These are phyloP conservation scores for Trichocomaceae sp. DNA, from an alignment of 2,329 filamentous ascomycete genomes.

Conservation along the genomic window DNA sequence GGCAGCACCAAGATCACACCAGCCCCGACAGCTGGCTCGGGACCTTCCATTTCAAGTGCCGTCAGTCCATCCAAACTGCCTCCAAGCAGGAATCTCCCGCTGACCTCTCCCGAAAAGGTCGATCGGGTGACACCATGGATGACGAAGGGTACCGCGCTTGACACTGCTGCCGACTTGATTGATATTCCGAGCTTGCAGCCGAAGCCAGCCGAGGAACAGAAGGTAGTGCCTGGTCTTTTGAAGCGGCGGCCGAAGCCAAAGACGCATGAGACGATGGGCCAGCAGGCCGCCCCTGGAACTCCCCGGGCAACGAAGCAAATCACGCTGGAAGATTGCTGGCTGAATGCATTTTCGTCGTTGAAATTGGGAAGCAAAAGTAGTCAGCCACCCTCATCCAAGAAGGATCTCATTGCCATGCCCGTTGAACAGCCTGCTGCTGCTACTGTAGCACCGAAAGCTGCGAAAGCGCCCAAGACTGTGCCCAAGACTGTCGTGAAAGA, in stretches of 20 bases:
- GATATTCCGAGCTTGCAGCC: not conserved
- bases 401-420: not conserved
- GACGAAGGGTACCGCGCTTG: not conserved
- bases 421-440: not conserved
- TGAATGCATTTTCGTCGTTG: not conserved
- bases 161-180: not conserved
- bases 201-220: not conserved
- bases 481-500: constrained; percentile 3
- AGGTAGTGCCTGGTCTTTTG: not conserved
- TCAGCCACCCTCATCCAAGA: not conserved
- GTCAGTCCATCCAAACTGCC: not conserved
- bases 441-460: not conserved
- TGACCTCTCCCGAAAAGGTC: not conserved
- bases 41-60: not conserved
- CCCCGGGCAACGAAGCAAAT: constrained; percentile 21
- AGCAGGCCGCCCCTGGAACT: constrained; percentile 20
- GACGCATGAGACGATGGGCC: constrained; percentile 27
- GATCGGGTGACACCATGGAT: constrained; percentile 7
- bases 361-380: not conserved
- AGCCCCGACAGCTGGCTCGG: not conserved
- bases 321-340: constrained; percentile 26
- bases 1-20: not conserved
- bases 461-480: constrained; percentile 1
- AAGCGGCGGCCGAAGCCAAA: constrained; percentile 4
- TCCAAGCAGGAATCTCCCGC: not conserved